Base-by-base conservation (phyloP, 2,329 filamentous ascomycete species). In the Trichoderma guizhouense region DNA sequence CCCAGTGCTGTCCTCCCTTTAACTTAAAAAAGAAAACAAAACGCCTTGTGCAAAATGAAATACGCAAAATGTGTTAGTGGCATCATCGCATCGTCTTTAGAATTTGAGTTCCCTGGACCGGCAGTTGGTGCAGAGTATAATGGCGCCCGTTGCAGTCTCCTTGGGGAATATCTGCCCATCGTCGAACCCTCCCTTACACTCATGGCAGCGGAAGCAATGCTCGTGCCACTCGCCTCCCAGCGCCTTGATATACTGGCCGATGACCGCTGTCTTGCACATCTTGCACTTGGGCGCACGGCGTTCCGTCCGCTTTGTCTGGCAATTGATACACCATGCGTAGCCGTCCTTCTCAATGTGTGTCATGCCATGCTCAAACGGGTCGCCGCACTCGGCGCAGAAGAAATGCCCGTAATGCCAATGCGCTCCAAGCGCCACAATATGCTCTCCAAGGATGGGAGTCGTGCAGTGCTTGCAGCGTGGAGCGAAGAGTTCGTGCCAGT, bases 321-420 rank as follows among this genome's bases (percentile, higher is more conserved):
- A 99, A 26, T 88, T 88, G 61, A 98, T 89, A 82, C 96, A 99
- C 95, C 96, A 99, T 6, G 96, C 96, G 81, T 97, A 98, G 11
- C 95, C 95, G 76, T 98, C 95, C 82, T 97, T 97, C 80, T 99
- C 96, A 70, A 99, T 91, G 77, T 91, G 90, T 60, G 89, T 91
- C 83, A 87, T 88, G 72, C 88, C 88, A 62, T 86, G 85, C 75
- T 87, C 93, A 79, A 99, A 99, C 0, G 96, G 95, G 83, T 99
- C 95, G 76, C 96, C 96, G 80, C 96, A 99, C 85, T 99, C 94
- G 55, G 96, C 96, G 79, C 96, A 99, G 87, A 99, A 99, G 84
- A 99, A 99, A 83, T 99, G 96, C 0, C 96, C 96, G 68, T 93
- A 93, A 81, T 99, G 96, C 93, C 94, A 99, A 82, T 97, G 94